These are phyloP conservation scores for Sisymbrium irio DNA, from an alignment of 345 rosid genomes.

Conservation along the genomic window DNA sequence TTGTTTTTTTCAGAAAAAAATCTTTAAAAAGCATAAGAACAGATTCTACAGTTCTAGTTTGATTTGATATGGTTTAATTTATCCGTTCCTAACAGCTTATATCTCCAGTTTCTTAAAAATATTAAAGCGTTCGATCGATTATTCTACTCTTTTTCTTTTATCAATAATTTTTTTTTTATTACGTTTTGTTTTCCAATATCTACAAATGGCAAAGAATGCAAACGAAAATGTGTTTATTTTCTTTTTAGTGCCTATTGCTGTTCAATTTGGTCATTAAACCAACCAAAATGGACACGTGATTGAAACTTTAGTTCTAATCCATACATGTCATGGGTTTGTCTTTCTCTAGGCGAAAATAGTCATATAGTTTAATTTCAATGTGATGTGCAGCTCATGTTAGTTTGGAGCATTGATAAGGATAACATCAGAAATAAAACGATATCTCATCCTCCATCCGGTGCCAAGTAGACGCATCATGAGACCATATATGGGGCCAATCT, in stretches of 20 bases:
- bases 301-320: background rate
- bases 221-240: background rate
- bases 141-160: background rate
- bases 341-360: background rate
- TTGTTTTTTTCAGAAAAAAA: no score
- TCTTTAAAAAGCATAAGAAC: no score
- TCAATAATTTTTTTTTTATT: background rate
- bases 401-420: no score
- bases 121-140: background rate
- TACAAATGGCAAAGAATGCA: background rate
- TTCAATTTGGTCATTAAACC: constrained; percentile 10
- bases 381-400: no score
- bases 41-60: no score
- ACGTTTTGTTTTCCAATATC: background rate
- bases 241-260: background rate
- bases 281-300: constrained; percentile 19
- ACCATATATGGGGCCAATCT: no score
- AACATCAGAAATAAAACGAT: no score
- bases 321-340: background rate
- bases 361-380: background rate
- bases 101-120: background rate
- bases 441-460: no score
- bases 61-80: no score
- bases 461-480: no score
- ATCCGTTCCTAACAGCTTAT: no score